A percentile compares a stretch with the other conserved stretches of the same genome.
Conservation (phyloP, 169 alveolate species). For the Ichthyophthirius multifiliis region DNA sequence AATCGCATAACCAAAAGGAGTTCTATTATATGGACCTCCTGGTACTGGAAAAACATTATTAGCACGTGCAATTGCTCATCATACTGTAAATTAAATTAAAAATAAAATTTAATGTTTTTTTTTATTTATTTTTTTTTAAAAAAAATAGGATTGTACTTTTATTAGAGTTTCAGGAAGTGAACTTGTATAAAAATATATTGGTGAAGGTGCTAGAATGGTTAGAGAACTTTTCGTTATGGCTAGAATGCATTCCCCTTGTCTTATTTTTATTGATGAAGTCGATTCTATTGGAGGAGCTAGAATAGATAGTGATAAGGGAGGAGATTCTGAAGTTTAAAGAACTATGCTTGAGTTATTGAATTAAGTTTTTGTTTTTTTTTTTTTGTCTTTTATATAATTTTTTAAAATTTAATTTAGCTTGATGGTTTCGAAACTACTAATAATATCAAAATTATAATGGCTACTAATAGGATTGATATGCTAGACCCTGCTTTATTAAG, state of each 20-base stretch:
- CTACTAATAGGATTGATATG: slow-evolving; percentile 88
- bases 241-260: slow-evolving; percentile 95
- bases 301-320: slow-evolving; percentile 90
- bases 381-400: not conserved
- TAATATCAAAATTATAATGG: slow-evolving; percentile 87
- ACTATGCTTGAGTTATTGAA: slow-evolving; percentile 78
- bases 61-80: slow-evolving; percentile 99
- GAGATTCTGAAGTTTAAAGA: slow-evolving; percentile 95
- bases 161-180: slow-evolving; percentile 99
- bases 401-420: slow-evolving; percentile 65
- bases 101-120: no score
- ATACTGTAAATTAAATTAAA: slow-evolving; percentile 74
- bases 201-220: slow-evolving; percentile 99
- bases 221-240: slow-evolving; percentile 98
- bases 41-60: slow-evolving; percentile 94
- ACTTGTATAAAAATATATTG: slow-evolving; percentile 98
- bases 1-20: slow-evolving; percentile 96
- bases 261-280: slow-evolving; percentile 98
- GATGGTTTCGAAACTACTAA: slow-evolving; percentile 89
- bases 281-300: slow-evolving; percentile 96
- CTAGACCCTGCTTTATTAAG: slow-evolving; percentile 87
- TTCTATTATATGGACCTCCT: slow-evolving; percentile 88
- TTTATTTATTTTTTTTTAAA: not conserved
- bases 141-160: slow-evolving; percentile 93
- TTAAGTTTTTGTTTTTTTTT: not conserved